Percentiles rank a stretch among this genome's conserved stretches.
These are phyloP conservation scores for Schwanniomyces etchellsii DNA, from an alignment of 1,139 yeast genomes.

Conservation along the genomic window DNA sequence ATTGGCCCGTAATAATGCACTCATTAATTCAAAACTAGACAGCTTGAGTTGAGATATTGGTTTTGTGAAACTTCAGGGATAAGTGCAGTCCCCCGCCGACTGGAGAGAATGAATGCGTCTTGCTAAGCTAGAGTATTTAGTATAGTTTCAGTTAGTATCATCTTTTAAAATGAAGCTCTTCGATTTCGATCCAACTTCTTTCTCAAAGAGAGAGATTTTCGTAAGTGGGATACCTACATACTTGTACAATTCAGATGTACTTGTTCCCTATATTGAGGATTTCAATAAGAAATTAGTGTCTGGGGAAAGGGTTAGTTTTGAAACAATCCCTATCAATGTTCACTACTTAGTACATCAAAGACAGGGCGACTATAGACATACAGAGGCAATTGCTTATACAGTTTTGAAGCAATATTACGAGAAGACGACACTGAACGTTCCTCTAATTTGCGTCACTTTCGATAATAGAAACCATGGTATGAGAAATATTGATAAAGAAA, in stretches of 20 bases:
- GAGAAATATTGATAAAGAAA: conserved; percentile 28
- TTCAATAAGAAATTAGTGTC: conserved; percentile 8
- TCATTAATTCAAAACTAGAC: no score
- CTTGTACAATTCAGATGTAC: conserved; percentile 27
- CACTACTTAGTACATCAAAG: conserved; percentile 38
- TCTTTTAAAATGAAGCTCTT: background rate
- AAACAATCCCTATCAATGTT: conserved; percentile 24
- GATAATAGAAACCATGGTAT: conserved; percentile 61
- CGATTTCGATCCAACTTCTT: conserved; percentile 3
- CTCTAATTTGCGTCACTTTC: conserved; percentile 47
- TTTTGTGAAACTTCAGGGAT: no score
- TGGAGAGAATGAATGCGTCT: no score
- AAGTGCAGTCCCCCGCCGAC: no score
- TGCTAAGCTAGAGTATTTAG: no score
- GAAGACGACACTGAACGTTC: conserved; percentile 11
- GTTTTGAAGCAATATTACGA: conserved; percentile 23
- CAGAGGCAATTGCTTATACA: conserved; percentile 28
- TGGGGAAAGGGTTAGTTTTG: conserved; percentile 3
- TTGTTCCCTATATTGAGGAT: conserved; percentile 19
- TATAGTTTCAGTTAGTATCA: no score
- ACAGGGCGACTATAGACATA: conserved; percentile 19
- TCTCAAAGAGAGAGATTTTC: conserved; percentile 17
- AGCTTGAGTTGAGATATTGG: no score
- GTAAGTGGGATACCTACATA: conserved; percentile 31
- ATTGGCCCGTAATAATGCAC: no score